Conservation (phyloP, 768 basidiomycete genomes). For the Boletus subcaerulescens region DNA sequence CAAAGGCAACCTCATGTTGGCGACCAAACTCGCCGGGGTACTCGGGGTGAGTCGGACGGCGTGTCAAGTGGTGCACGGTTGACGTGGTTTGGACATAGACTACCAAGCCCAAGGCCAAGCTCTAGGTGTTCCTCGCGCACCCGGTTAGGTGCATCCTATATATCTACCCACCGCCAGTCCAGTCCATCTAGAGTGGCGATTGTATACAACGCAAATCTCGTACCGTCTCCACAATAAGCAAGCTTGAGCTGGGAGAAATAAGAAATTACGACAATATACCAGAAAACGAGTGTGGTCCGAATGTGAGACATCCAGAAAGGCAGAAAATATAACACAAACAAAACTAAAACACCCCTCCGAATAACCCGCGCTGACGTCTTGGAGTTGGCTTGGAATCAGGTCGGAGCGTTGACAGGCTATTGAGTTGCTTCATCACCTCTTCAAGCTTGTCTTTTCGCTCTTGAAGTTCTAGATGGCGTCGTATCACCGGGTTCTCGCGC, state of each 20-base stretch:
- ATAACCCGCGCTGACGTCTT: conserved; percentile 74
- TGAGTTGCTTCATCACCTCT: conserved; percentile 95
- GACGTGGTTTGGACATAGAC: conserved; percentile 17
- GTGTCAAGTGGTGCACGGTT: background rate
- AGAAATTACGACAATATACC: background rate
- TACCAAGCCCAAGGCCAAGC: conserved; percentile 41
- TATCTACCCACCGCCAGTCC: background rate
- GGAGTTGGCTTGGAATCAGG: conserved; percentile 74
- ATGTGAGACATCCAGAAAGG: background rate
- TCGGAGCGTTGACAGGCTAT: conserved; percentile 84
- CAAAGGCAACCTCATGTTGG: conserved; percentile 90
- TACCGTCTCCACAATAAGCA: background rate
- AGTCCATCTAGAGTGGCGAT: conserved; percentile 17
- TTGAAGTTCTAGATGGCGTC: conserved; percentile 87
- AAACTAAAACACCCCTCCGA: conserved; percentile 75
- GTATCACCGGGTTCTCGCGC: conserved; percentile 88
- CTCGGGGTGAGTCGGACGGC: conserved; percentile 55
- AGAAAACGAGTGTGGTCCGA: conserved; percentile 10
- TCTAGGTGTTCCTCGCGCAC: conserved; percentile 24
- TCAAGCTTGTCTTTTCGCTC: conserved; percentile 97
- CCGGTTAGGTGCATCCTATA: background rate
- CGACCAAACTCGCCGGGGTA: conserved; percentile 83
- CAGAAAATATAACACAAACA: background rate
- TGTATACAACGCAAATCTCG: conserved; percentile 5
- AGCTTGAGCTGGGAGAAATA: background rate